Evolutionary conservation across 2,329 filamentous ascomycete genomes (phyloP).

Genomic region (Alternaria sp.): DNA sequence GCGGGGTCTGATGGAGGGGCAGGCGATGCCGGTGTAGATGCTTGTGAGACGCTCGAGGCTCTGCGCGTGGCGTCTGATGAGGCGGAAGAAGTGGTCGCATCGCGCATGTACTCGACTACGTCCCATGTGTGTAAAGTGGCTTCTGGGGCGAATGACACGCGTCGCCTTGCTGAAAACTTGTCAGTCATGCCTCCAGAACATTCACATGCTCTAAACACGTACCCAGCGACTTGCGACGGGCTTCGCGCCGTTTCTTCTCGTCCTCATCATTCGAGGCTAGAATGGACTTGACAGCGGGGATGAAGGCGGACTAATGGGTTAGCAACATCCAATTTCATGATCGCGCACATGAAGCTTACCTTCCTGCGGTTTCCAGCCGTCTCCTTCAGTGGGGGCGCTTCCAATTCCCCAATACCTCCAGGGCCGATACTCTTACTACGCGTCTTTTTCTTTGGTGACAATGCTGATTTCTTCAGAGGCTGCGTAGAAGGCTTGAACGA

Average conservation of each 20-base stretch:
- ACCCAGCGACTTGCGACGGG: slow-evolving; percentile 87
- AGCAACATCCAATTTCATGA: slow-evolving; percentile 18
- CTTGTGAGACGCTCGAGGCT: slow-evolving; percentile 67
- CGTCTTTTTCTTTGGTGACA: slow-evolving; percentile 51
- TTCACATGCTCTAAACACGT: slow-evolving; percentile 24
- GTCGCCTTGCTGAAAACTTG: slow-evolving; percentile 70
- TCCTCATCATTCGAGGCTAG: slow-evolving; percentile 68
- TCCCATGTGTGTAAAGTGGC: slow-evolving; percentile 98
- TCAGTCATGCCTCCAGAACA: slow-evolving; percentile 19
- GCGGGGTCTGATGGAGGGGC: slow-evolving; percentile 57
- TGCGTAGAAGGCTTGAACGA: slow-evolving; percentile 38
- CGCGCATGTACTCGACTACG: slow-evolving; percentile 86
- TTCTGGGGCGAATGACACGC: slow-evolving; percentile 96
- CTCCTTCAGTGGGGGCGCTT: slow-evolving; percentile 77
- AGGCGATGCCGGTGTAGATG: slow-evolving; percentile 41
- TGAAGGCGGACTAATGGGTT: slow-evolving; percentile 55
- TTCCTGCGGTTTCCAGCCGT: slow-evolving; percentile 79
- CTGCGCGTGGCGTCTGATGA: slow-evolving; percentile 79
- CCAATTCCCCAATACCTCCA: slow-evolving; percentile 86
- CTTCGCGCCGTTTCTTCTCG: slow-evolving; percentile 76
- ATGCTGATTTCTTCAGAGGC: slow-evolving; percentile 35
- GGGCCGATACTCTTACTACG: slow-evolving; percentile 97
- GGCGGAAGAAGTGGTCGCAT: slow-evolving; percentile 77
- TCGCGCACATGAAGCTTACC: slow-evolving; percentile 59
- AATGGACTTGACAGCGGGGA: slow-evolving; percentile 61